Evolutionary conservation across 139 green algal species (phyloP).

Genomic region (Parachlorella kessleri): DNA sequence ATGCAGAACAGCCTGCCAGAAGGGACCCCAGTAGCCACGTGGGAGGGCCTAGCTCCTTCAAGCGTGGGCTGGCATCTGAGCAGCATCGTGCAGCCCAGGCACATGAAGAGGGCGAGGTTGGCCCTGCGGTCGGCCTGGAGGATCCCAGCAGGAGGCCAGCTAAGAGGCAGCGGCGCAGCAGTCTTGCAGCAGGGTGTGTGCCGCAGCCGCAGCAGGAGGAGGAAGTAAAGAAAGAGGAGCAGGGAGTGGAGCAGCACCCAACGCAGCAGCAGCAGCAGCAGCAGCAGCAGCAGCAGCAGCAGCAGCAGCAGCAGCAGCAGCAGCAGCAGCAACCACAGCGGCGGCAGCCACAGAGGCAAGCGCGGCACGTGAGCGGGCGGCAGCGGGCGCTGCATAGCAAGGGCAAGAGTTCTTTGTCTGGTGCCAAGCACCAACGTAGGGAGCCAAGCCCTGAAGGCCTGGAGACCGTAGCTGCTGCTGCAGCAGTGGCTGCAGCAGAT

Average conservation of each 20-base stretch:
- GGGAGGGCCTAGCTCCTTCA: too few species aligned
- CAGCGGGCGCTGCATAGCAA: background rate
- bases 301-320: background rate
- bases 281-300: background rate
- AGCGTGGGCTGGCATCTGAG: too few species aligned
- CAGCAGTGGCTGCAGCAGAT: constrained; percentile 3
- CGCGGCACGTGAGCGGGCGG: background rate
- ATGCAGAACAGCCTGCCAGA: too few species aligned
- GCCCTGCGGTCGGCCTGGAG: too few species aligned
- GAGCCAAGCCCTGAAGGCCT: background rate
- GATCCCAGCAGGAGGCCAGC: too few species aligned
- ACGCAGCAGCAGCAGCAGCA: background rate
- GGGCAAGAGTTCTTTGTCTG: background rate
- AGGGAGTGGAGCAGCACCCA: background rate
- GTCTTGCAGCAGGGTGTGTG: background rate
- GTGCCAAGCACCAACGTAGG: background rate
- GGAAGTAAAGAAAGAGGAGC: background rate
- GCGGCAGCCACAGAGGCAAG: background rate
- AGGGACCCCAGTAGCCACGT: too few species aligned
- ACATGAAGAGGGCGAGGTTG: too few species aligned
- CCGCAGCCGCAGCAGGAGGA: constrained; percentile 2
- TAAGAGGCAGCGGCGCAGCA: too few species aligned
- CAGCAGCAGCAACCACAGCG: background rate
- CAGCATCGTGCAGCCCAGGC: too few species aligned
- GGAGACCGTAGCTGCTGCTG: background rate